Evolutionary conservation across 1,139 yeast genomes (phyloP).

Genomic region (Zygosaccharomyces pseudobailii): DNA sequence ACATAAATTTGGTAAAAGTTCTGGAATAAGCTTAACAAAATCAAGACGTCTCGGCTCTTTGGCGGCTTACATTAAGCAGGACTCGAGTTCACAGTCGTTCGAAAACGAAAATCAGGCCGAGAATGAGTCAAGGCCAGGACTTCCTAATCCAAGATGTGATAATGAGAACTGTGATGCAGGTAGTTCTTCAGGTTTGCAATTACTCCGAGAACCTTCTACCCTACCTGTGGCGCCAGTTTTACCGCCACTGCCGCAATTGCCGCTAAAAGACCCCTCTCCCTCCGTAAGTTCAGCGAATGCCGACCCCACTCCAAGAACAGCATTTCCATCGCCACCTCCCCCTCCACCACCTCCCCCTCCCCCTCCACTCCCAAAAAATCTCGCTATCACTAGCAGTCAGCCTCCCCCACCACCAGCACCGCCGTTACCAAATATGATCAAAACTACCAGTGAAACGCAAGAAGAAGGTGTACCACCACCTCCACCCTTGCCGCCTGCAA

Average conservation of each 20-base stretch:
- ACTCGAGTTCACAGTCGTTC: neutral
- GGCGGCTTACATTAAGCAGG: slow-evolving; percentile 5
- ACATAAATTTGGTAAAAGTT: slow-evolving; percentile 1
- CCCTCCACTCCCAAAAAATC: slow-evolving; percentile 13
- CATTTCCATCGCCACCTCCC: slow-evolving; percentile 10
- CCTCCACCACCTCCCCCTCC: slow-evolving; percentile 13
- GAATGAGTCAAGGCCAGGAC: too few relatives aligned
- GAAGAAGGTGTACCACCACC: slow-evolving; percentile 22
- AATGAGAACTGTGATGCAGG: too few relatives aligned
- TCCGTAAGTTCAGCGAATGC: neutral
- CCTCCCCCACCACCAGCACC: slow-evolving; percentile 11
- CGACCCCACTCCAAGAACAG: too few relatives aligned
- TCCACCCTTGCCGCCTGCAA: slow-evolving; percentile 33
- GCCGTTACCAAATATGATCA: slow-evolving; percentile 33
- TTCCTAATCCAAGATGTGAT: too few relatives aligned
- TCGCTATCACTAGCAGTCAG: neutral
- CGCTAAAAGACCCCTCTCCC: neutral
- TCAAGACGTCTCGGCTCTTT: slow-evolving; percentile 12
- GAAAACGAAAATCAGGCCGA: too few relatives aligned
- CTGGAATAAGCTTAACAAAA: slow-evolving; percentile 8
- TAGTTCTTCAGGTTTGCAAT: too few relatives aligned
- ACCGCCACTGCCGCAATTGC: neutral
- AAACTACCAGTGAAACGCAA: neutral
- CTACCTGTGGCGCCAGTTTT: neutral
- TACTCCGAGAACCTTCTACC: neutral